Base-by-base conservation (phyloP, 306 rosid genomes). In the Benincasa hispida region DNA sequence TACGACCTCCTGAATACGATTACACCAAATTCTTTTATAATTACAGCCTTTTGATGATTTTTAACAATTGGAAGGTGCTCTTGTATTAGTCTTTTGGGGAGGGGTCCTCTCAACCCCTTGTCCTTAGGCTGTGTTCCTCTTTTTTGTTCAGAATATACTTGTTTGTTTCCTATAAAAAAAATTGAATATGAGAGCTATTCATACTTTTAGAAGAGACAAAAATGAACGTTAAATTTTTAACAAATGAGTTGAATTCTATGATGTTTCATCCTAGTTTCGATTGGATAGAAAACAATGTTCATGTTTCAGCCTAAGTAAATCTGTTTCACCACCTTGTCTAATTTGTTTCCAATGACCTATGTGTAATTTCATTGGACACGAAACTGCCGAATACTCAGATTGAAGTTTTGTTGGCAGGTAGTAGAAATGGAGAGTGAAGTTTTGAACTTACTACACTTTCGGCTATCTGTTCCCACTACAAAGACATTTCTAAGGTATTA, bases 401-500 rank as follows among this genome's bases (percentile, higher is more conserved):
- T 59, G 13, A 39, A 47, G 72, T 66, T 51, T 5, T 54, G 50
- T 21, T 18, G 24, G 62, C 81, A 93, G 98, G 91, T 93, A 21
- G 32, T 93, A 78, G 79, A 89, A 73, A 85, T 87, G 97, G 98
- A 93, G 86, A 87, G 86, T 79, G 83, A 85, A 76, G 85, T 89
- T 72, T 79, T 93, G 56, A 93, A 88, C 76, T 76, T 86, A 62
- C 77, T 89, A 89, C 84, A 88, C 67, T 91, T 91, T 79, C 96
- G 90, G 35, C 74, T 93, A 82, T 86, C 93, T 50, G 89, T 91
- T 79, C 98, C 98, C 10, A 89, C 96, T 61, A 78, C 87, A 70
- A 91, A 93, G 89, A 86, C 98, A 77, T 93, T 93, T 86, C 93
- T 93, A 56, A 86, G 98, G 98, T 93, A 85, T 77, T 77, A 74